Evolutionary conservation across 768 basidiomycete genomes (phyloP).

Genomic region (Glaciozyma martinii): DNA sequence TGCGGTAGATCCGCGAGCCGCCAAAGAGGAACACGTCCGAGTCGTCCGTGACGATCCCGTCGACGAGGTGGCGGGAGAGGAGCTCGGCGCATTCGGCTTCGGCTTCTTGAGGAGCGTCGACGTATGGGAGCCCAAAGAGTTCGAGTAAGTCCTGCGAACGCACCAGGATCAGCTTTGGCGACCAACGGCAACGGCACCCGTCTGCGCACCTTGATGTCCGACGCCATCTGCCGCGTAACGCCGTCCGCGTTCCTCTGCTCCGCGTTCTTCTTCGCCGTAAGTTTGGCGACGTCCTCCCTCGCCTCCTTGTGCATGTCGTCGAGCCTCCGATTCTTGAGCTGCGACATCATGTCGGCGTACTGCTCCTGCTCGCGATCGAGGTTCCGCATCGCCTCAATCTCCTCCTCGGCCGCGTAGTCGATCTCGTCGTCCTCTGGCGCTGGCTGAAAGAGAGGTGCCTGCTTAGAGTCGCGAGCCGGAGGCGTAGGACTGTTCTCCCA

Average conservation of each 20-base stretch:
- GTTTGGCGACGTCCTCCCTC: conserved; percentile 72
- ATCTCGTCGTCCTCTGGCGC: conserved; percentile 51
- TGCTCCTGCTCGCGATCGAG: conserved; percentile 49
- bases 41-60: conserved; percentile 97
- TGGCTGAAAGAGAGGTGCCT: conserved; percentile 7
- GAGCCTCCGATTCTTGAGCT: conserved; percentile 77
- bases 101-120: conserved; percentile 98
- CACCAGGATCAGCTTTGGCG: not conserved
- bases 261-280: conserved; percentile 74
- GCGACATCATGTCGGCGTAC: conserved; percentile 84
- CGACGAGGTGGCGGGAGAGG: conserved; percentile 71
- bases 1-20: conserved; percentile 89
- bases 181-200: not conserved
- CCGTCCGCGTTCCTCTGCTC: conserved; percentile 93
- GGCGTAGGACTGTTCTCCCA: conserved; percentile 45
- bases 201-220: conserved; percentile 57
- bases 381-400: conserved; percentile 56
- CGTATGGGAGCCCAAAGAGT: conserved; percentile 93
- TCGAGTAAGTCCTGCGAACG: conserved; percentile 66
- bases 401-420: conserved; percentile 72
- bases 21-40: conserved; percentile 98
- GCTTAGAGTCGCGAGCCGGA: conserved; percentile 12
- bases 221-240: conserved; percentile 86
- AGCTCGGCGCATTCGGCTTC: conserved; percentile 97
- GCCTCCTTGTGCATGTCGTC: conserved; percentile 77